phyloP scores from a whole-genome alignment of 306 rosid species.

The Rubus idaeus region DNA sequence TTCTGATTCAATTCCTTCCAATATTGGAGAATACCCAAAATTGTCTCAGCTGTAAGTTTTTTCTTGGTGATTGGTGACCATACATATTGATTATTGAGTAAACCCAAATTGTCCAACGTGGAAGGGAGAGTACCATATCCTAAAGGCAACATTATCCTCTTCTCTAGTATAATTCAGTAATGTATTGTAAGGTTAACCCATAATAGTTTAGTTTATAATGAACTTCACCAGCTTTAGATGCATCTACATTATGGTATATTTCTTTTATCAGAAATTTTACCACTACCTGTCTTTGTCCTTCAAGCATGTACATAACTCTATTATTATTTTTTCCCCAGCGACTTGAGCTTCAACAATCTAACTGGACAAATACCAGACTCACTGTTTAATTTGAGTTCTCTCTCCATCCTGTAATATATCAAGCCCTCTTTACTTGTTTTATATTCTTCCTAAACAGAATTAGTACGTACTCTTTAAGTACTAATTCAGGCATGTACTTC shows the following conservation, averaged over 20 bases:
- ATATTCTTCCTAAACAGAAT: slow-evolving; percentile 13
- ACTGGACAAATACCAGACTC: slow-evolving; percentile 54
- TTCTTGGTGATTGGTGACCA: slow-evolving; percentile 8
- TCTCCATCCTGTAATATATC: slow-evolving; percentile 55
- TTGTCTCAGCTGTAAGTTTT: slow-evolving; percentile 58
- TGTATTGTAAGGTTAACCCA: background rate
- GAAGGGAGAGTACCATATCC: background rate
- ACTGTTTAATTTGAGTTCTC: slow-evolving; percentile 64
- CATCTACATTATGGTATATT: background rate
- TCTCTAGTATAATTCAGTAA: background rate
- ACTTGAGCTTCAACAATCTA: slow-evolving; percentile 85
- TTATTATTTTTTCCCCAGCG: slow-evolving; percentile 47
- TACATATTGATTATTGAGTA: background rate
- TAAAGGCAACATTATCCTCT: background rate
- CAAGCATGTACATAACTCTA: background rate
- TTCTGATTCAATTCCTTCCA: slow-evolving; percentile 63
- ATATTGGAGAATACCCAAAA: slow-evolving; percentile 48
- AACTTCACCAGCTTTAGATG: background rate
- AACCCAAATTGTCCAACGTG: background rate
- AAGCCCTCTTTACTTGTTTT: slow-evolving; percentile 8
- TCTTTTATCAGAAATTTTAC: background rate
- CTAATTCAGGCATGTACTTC: slow-evolving; percentile 14
- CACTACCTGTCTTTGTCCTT: background rate
- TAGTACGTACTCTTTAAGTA: slow-evolving; percentile 5
- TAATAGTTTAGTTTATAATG: background rate